Evolutionary conservation across 192 early-diverging fungal species (phyloP), one percentile per base, ranked within the genome.

Genomic region (Backusella circina): DNA sequence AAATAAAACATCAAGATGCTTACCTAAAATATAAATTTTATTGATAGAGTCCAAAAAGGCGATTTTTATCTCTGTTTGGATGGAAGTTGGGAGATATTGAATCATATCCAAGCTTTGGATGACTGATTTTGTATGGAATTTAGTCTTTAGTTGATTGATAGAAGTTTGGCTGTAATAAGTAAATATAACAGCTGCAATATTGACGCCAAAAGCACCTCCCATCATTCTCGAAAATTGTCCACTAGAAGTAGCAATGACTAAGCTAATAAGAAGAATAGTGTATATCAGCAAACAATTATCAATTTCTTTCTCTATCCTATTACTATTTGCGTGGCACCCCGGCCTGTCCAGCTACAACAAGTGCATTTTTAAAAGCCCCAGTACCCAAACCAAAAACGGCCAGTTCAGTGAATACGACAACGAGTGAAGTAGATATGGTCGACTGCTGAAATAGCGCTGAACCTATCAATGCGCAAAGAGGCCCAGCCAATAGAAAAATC

Each of bases 371-470:
- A 68, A 89, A 87, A 30, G 81, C 69, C 37, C 97, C 97, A 39
- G 91, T 69, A 5, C 97, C 97, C 31, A 90, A 35, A 6, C 95
- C 97, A 37, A 87, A 36, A 57, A 95, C 75, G 3, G 94, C 75
- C 70, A 96, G 73, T 67, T 84, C 91, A 13, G 88, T 86, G 71
- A 91, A 88, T 41, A 85, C 77, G 76, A 85, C 70, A 18, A 82
- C 88, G 0, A 72, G 73, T 30, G 39, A 79, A 6, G 87, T 79
- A 26, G 76, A 71, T 21, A 80, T 85, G 36, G 82, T 67, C 31
- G 92, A 71, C 3, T 86, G 84, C 3, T 85, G 77, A n/a, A 91
- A 74, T 33, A 97, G 80, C 13, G 80, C 87, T 26, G 82, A 57
- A 26, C 93, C 95, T 31, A 89, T 65, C 2, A 85, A 83, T 7